A percentile compares a stretch with the other conserved stretches of the same genome.
Conservation (phyloP, 768 basidiomycete species). For the Psilocybe azurescens region DNA sequence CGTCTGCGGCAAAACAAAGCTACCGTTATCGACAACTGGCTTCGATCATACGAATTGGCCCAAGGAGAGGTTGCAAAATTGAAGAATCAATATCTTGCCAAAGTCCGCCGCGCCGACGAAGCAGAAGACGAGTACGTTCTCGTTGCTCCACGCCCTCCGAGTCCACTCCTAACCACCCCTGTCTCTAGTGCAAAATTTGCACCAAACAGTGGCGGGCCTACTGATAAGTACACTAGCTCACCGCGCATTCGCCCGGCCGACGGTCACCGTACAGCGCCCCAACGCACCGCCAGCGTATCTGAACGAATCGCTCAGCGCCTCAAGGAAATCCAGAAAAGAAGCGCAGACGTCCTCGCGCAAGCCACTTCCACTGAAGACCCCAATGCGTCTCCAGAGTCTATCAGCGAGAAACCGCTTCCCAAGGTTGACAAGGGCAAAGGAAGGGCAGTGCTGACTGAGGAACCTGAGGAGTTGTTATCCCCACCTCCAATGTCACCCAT, state of each 20-base stretch:
- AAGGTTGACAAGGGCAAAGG: slow-evolving; percentile 89
- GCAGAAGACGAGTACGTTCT: slow-evolving; percentile 88
- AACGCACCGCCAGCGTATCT: slow-evolving; percentile 79
- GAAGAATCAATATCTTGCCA: slow-evolving; percentile 77
- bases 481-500: slow-evolving; percentile 71
- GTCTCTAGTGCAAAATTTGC: slow-evolving; percentile 81
- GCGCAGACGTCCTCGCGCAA: slow-evolving; percentile 40
- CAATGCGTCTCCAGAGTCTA: slow-evolving; percentile 31
- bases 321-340: slow-evolving; percentile 74
- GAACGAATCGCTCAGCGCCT: slow-evolving; percentile 88
- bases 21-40: slow-evolving; percentile 67
- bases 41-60: slow-evolving; percentile 72
- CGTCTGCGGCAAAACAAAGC: slow-evolving; percentile 63
- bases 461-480: slow-evolving; percentile 43
- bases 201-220: slow-evolving; percentile 59
- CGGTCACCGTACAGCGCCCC: slow-evolving; percentile 53
- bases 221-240: slow-evolving; percentile 84
- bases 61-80: slow-evolving; percentile 72
- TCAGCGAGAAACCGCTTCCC: slow-evolving; percentile 40
- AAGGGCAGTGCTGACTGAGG: slow-evolving; percentile 39
- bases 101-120: slow-evolving; percentile 87
- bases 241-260: slow-evolving; percentile 69
- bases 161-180: slow-evolving; percentile 13
- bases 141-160: slow-evolving; percentile 12
- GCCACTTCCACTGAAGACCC: slow-evolving; percentile 36